These are phyloP conservation scores for Mucor racemosus DNA, from an alignment of 371 early-diverging fungal genomes.

Conservation along the genomic window DNA sequence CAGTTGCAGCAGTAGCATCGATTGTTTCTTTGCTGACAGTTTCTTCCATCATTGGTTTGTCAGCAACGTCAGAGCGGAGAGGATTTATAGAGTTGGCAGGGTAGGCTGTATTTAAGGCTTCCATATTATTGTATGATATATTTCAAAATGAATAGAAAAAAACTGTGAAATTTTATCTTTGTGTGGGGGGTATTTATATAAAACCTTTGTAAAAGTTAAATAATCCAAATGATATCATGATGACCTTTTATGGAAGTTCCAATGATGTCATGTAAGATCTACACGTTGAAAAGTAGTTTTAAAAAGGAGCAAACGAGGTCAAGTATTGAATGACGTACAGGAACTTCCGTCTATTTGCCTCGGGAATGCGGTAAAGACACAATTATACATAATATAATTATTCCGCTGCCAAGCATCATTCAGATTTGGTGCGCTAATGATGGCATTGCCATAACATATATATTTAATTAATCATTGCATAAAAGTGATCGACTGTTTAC, in stretches of 20 bases:
- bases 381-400: too few species aligned
- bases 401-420: too few species aligned
- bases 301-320: neutral
- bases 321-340: neutral
- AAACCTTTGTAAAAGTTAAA: neutral
- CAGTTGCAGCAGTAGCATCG: neutral
- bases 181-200: neutral
- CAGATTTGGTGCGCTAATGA: too few species aligned
- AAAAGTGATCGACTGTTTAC: too few species aligned
- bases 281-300: neutral
- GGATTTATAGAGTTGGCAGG: neutral
- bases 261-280: constrained; percentile 2
- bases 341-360: too few species aligned
- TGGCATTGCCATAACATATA: too few species aligned
- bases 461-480: too few species aligned
- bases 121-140: neutral
- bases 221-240: neutral
- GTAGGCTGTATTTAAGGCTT: constrained; percentile 9
- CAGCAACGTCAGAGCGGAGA: neutral
- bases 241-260: neutral
- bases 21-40: neutral
- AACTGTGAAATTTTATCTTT: too few species aligned
- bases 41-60: neutral
- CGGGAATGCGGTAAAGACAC: too few species aligned
- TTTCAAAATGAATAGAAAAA: too few species aligned